A percentile compares a stretch with the other conserved stretches of the same genome.
Conservation (phyloP, 805 yeast species). For the Metschnikowia peoriensis region DNA sequence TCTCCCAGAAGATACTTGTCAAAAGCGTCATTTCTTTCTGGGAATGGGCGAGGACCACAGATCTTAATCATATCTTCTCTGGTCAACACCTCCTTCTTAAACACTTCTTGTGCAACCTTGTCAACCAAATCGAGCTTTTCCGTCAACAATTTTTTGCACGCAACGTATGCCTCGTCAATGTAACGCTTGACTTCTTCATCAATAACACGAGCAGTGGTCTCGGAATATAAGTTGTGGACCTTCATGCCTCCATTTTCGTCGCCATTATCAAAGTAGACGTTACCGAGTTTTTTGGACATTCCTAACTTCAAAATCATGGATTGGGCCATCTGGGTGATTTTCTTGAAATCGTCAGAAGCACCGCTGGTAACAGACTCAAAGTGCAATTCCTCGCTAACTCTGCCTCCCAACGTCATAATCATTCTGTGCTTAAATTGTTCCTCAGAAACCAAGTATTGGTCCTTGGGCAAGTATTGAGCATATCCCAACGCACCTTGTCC, state of each 20-base stretch:
- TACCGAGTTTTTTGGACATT: conserved; percentile 87
- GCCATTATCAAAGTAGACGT: conserved; percentile 69
- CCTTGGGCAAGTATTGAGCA: conserved; percentile 96
- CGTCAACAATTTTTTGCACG: conserved; percentile 62
- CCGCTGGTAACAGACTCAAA: conserved; percentile 93
- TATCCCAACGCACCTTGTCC: conserved; percentile 97
- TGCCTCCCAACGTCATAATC: conserved; percentile 97
- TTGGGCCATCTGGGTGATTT: conserved; percentile 90
- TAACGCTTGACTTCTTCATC: conserved; percentile 82
- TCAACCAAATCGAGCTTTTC: conserved; percentile 62
- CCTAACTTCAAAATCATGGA: conserved; percentile 92
- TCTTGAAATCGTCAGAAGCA: conserved; percentile 94
- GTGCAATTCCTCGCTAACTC: conserved; percentile 93
- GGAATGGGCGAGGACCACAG: conserved; percentile 76
- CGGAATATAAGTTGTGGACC: conserved; percentile 84
- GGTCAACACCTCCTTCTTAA: conserved; percentile 72
- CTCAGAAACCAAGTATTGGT: conserved; percentile 72
- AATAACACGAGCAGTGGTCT: conserved; percentile 74
- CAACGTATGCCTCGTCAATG: conserved; percentile 68
- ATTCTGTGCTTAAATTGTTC: conserved; percentile 83
- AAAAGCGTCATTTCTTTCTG: conserved; percentile 81
- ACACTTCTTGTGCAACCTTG: conserved; percentile 70
- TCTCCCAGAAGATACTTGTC: conserved; percentile 72
- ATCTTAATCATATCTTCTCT: conserved; percentile 77
- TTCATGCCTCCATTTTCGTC: conserved; percentile 48